Evolutionary conservation across 2,329 filamentous ascomycete genomes (phyloP).

Genomic region (Fusarium sp.): DNA sequence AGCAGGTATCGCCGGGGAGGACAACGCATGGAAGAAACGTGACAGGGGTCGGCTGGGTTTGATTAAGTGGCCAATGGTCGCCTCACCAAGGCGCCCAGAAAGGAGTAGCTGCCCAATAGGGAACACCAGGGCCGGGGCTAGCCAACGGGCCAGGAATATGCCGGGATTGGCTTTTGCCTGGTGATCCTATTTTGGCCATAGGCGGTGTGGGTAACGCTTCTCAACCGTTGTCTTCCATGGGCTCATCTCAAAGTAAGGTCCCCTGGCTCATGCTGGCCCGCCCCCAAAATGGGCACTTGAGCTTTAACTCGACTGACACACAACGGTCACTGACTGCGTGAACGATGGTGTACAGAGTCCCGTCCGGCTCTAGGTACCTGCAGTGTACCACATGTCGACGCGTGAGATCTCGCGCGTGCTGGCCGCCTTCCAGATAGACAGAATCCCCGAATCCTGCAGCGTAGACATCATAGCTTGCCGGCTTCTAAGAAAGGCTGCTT

Average conservation of each 20-base stretch:
- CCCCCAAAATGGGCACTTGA: conserved; percentile 44
- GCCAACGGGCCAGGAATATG: conserved; percentile 56
- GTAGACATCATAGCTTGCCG: conserved; percentile 22
- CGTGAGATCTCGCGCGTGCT: conserved; percentile 30
- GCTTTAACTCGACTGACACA: conserved; percentile 43
- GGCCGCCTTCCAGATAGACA: conserved; percentile 31
- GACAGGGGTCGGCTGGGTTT: conserved; percentile 62
- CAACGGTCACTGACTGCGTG: conserved; percentile 39
- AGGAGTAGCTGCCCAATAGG: conserved; percentile 64
- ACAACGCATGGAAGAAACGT: conserved; percentile 65
- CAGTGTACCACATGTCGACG: conserved; percentile 28
- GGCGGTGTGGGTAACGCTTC: conserved; percentile 50
- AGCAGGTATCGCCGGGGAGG: conserved; percentile 50
- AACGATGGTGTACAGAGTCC: conserved; percentile 32
- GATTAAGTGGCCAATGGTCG: conserved; percentile 66
- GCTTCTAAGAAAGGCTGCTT: conserved; percentile 21
- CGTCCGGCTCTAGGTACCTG: conserved; percentile 32
- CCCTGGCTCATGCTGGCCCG: conserved; percentile 36
- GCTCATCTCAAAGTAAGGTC: conserved; percentile 32
- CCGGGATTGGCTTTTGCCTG: conserved; percentile 52
- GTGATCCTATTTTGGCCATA: conserved; percentile 50
- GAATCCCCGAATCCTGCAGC: conserved; percentile 34
- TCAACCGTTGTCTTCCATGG: conserved; percentile 36
- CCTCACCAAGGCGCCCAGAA: conserved; percentile 54
- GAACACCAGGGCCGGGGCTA: conserved; percentile 62